Evolutionary conservation across 805 yeast genomes (phyloP).

Genomic region (Kregervanrija pseudodelftensis): DNA sequence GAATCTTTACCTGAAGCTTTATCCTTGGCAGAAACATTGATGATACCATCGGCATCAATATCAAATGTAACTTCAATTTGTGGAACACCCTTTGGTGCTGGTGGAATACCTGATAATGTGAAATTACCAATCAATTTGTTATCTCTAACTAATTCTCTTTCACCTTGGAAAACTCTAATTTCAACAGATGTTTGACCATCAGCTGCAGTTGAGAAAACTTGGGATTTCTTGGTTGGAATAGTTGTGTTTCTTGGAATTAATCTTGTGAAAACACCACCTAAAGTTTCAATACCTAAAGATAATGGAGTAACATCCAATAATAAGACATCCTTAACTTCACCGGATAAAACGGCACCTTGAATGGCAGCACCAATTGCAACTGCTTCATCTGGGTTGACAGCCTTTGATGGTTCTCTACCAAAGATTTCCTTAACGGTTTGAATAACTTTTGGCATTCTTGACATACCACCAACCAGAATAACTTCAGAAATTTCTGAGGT

Average conservation of each 20-base stretch:
- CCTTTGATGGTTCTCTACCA: conserved; percentile 58
- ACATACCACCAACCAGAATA: conserved; percentile 82
- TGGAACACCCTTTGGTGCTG: conserved; percentile 92
- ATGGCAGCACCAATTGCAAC: conserved; percentile 88
- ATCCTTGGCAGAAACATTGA: conserved; percentile 77
- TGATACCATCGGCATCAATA: conserved; percentile 91
- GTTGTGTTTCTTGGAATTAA: conserved; percentile 91
- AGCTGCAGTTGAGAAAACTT: conserved; percentile 93
- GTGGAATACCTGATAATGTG: conserved; percentile 90
- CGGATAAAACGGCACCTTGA: conserved; percentile 81
- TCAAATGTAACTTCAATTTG: conserved; percentile 93
- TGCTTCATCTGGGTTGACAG: conserved; percentile 89
- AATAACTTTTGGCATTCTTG: conserved; percentile 79
- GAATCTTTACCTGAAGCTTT: conserved; percentile 72
- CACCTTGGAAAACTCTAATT: conserved; percentile 98
- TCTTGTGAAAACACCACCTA: conserved; percentile 96
- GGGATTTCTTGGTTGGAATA: conserved; percentile 94
- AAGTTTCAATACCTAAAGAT: conserved; percentile 93
- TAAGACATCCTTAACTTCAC: conserved; percentile 73
- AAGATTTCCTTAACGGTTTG: conserved; percentile 53
- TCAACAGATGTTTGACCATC: conserved; percentile 95
- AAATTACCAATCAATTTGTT: conserved; percentile 97
- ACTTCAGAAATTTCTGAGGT: conserved; percentile 66
- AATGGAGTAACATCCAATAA: conserved; percentile 79
- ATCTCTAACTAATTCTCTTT: conserved; percentile 96